Conservation (phyloP, 2,329 filamentous ascomycete species). For the Catunica adiposa region DNA sequence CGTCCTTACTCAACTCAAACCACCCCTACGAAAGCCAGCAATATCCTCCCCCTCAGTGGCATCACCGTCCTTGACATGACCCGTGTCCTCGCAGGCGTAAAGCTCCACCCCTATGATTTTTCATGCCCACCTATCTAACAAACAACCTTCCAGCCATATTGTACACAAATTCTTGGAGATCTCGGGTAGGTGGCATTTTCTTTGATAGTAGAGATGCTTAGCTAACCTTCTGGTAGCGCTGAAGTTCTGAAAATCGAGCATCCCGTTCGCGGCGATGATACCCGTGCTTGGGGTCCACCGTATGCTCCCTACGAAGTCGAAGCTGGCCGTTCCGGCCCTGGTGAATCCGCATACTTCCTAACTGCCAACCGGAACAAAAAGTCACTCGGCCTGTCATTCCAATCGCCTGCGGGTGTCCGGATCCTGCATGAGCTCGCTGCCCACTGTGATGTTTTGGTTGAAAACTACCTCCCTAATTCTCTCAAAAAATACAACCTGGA, state of each 20-base stretch:
- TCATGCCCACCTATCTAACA: slow-evolving; percentile 3
- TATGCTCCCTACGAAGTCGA: slow-evolving; percentile 62
- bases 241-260: slow-evolving; percentile 98
- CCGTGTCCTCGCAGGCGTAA: slow-evolving; percentile 79
- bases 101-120: slow-evolving; percentile 21
- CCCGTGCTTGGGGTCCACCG: slow-evolving; percentile 87
- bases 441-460: slow-evolving; percentile 81
- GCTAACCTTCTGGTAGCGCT: slow-evolving; percentile 38
- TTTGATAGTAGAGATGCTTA: neutral
- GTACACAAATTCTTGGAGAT: slow-evolving; percentile 90
- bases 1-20: neutral
- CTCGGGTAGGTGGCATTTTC: slow-evolving; percentile 52
- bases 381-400: slow-evolving; percentile 80
- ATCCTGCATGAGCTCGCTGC: slow-evolving; percentile 74
- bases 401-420: slow-evolving; percentile 64
- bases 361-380: slow-evolving; percentile 94
- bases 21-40: neutral
- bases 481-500: slow-evolving; percentile 85
- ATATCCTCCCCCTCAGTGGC: slow-evolving; percentile 55
- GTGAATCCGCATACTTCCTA: slow-evolving; percentile 90
- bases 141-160: slow-evolving; percentile 57
- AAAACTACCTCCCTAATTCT: slow-evolving; percentile 86
- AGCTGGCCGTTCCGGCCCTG: slow-evolving; percentile 47
- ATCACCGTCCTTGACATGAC: slow-evolving; percentile 93
- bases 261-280: slow-evolving; percentile 80